Evolutionary conservation across 495 filamentous ascomycete species (phyloP), one percentile per base, ranked within the genome.

Genomic region (Cercophora samala): DNA sequence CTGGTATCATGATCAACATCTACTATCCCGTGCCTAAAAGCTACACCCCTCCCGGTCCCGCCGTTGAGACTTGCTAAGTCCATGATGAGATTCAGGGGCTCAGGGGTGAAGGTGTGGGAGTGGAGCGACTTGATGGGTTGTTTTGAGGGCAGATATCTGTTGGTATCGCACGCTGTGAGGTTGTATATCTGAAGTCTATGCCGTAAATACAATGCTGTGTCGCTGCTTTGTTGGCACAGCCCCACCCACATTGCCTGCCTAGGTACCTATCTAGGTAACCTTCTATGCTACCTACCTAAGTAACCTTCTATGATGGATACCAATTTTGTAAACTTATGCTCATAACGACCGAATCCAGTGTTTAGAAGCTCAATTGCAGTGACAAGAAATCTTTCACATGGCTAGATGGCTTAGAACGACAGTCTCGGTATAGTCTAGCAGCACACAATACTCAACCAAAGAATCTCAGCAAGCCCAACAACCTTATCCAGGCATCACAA

Each of bases 1-100:
- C 80, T 5, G 81, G 81, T 32, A 70, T 83, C 23, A 67, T 81
- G 68, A 78, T 83, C 66, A 81, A 83, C 64, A 82, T 83, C 62
- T 83, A 83, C 70, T 82, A 79, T n/a, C 77, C 77, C 6, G 64
- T 80, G 5, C 75, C 76, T n/a, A 75, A 42, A 42, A 73, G 69
- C 52, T 82, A 81, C 62, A 76, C 69, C 0, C 73, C 79, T 9
- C 77, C 79, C 17, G 79, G 80, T 0, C 74, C 74, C 13, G 64
- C 68, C 15, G 72, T 66, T 9, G 72, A 77, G 71, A 72, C 68
- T 4, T 78, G 76, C 61, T 76, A 65, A 18, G 22, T 56, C n/a
- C n/a, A n/a, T 21, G 53, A 0, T 56, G 13, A 9, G 13, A 9
- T 17, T 13, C 37, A 46, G 37, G 37, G 11, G 37, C 11, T 13